These are phyloP conservation scores for Paecilomyces fulvus DNA, from an alignment of 2,329 filamentous ascomycete genomes.

Conservation along the genomic window DNA sequence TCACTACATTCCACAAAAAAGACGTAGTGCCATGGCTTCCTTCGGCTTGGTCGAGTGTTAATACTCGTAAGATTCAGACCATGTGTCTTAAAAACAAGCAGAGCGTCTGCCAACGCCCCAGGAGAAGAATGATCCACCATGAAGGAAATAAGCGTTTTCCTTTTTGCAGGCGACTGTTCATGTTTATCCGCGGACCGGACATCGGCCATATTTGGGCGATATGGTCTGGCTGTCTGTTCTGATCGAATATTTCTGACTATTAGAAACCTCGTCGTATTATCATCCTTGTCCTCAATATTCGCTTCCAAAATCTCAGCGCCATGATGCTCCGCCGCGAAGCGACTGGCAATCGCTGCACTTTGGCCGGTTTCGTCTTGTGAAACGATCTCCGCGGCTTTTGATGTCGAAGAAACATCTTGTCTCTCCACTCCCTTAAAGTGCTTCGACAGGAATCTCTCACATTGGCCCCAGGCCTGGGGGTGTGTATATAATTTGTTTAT, in stretches of 20 bases:
- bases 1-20: slow-evolving; percentile 90
- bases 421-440: slow-evolving; percentile 67
- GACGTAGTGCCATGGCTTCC: slow-evolving; percentile 76
- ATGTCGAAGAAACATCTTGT: slow-evolving; percentile 78
- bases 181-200: not conserved
- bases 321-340: slow-evolving; percentile 61
- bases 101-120: slow-evolving; percentile 72
- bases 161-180: slow-evolving; percentile 11
- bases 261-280: slow-evolving; percentile 42
- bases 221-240: slow-evolving; percentile 13
- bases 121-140: slow-evolving; percentile 68
- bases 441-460: slow-evolving; percentile 61
- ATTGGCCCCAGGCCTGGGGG: slow-evolving; percentile 93
- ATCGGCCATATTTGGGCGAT: slow-evolving; percentile 10
- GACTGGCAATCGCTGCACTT: slow-evolving; percentile 70
- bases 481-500: slow-evolving; percentile 80
- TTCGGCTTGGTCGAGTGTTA: slow-evolving; percentile 71
- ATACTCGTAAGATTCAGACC: slow-evolving; percentile 83
- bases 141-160: slow-evolving; percentile 73
- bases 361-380: slow-evolving; percentile 49
- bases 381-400: slow-evolving; percentile 70
- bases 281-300: slow-evolving; percentile 40
- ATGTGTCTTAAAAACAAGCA: slow-evolving; percentile 67
- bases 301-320: slow-evolving; percentile 57
- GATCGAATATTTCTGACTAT: slow-evolving; percentile 30